Percentiles rank a stretch among this genome's conserved stretches.
These are phyloP conservation scores for Martiniozyma asiatica DNA, from an alignment of 1,139 yeast genomes.

Conservation along the genomic window DNA sequence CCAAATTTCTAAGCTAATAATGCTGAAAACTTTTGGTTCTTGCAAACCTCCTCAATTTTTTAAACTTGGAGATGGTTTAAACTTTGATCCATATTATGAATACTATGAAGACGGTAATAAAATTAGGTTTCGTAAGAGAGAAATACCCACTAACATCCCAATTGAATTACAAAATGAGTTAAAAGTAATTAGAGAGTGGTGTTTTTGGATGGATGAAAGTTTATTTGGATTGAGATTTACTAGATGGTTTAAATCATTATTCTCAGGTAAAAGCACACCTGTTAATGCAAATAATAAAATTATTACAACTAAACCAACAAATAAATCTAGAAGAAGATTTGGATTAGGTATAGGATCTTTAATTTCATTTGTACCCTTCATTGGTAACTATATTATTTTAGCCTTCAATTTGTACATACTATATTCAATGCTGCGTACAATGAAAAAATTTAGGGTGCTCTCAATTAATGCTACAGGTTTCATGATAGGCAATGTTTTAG, in stretches of 20 bases:
- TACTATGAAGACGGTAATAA: constrained; percentile 1
- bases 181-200: constrained; percentile 32
- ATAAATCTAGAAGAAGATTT: constrained; percentile 3
- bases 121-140: constrained; percentile 1
- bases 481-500: constrained; percentile 47
- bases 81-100: constrained; percentile 9
- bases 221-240: constrained; percentile 38
- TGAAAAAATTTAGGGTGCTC: constrained; percentile 15
- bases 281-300: background rate
- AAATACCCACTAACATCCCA: constrained; percentile 4
- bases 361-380: constrained; percentile 51
- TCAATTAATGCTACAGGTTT: constrained; percentile 26
- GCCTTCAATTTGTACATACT: constrained; percentile 37
- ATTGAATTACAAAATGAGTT: background rate
- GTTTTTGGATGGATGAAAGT: constrained; percentile 53
- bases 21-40: constrained; percentile 7
- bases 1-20: constrained; percentile 1
- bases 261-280: constrained; percentile 3
- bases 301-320: background rate
- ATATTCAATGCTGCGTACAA: constrained; percentile 48
- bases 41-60: constrained; percentile 2
- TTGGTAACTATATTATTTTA: constrained; percentile 18
- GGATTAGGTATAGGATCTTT: constrained; percentile 64
- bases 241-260: constrained; percentile 3
- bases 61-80: constrained; percentile 1